Conservation (phyloP, 75 land plant genomes). For the Cryptomeria japonica region DNA sequence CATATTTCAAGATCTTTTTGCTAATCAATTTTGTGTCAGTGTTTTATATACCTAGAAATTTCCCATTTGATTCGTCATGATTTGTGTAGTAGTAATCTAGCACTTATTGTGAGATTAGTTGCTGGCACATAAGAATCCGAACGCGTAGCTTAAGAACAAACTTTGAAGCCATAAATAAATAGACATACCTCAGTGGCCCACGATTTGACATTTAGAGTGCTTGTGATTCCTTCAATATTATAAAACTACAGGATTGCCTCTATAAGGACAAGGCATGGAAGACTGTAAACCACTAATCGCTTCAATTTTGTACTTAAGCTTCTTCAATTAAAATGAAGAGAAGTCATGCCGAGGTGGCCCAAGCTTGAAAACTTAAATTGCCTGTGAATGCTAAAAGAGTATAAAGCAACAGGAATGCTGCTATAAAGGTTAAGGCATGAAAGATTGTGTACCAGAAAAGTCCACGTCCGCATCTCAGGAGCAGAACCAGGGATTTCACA, state of each 20-base stretch:
- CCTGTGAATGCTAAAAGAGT: neutral
- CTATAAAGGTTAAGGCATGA: neutral
- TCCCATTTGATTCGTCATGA: neutral
- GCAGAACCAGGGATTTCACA: neutral
- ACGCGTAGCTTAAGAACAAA: neutral
- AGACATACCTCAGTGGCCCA: too few species aligned
- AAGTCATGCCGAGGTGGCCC: neutral
- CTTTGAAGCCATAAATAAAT: neutral
- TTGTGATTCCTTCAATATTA: too few species aligned
- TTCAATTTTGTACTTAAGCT: too few species aligned
- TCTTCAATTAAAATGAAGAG: too few species aligned
- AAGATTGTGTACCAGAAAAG: neutral
- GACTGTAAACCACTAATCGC: too few species aligned
- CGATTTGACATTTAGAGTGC: too few species aligned
- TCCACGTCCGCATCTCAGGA: neutral
- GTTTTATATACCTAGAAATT: neutral
- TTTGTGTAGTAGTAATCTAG: neutral
- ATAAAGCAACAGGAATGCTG: neutral
- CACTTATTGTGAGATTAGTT: neutral
- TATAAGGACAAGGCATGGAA: too few species aligned
- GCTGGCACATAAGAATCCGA: neutral
- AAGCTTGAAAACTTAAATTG: neutral
- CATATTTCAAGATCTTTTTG: neutral
- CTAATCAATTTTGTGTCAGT: neutral
- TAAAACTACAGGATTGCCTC: too few species aligned